Conservation (phyloP, 2,329 filamentous ascomycete species). For the Claviceps digitariae region DNA sequence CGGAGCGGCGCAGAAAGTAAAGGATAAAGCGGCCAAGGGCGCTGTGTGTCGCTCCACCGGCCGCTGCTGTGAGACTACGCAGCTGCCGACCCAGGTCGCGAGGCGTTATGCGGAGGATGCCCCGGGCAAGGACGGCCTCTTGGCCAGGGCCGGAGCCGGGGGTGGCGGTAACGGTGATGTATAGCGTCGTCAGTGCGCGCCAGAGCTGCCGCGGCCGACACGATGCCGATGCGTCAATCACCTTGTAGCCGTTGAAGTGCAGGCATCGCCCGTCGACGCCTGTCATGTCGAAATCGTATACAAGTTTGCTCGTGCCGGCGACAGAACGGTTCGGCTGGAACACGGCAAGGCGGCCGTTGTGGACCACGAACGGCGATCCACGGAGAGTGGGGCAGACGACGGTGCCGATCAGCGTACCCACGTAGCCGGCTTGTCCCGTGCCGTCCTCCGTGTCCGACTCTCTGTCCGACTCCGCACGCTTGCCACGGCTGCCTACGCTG, state of each 20-base stretch:
- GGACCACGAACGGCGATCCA: slow-evolving; percentile 47
- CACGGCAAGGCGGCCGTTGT: slow-evolving; percentile 41
- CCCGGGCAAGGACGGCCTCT: neutral
- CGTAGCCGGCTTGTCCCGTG: neutral
- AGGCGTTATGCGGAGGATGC: neutral
- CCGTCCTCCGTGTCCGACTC: too few species aligned
- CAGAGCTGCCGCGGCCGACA: slow-evolving; percentile 43
- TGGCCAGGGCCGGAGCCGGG: neutral
- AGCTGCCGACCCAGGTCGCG: neutral
- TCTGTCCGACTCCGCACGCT: too few species aligned
- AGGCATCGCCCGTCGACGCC: slow-evolving; percentile 37
- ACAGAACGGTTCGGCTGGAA: slow-evolving; percentile 39
- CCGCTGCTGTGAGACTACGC: neutral
- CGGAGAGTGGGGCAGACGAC: slow-evolving; percentile 25
- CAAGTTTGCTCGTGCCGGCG: slow-evolving; percentile 44
- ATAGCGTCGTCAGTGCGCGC: slow-evolving; percentile 48
- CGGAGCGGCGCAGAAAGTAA: slow-evolving; percentile 41
- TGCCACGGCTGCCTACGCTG: slow-evolving; percentile 31
- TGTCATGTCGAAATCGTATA: slow-evolving; percentile 48
- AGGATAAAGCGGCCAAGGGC: slow-evolving; percentile 38
- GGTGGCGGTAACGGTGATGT: slow-evolving; percentile 38
- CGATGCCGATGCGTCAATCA: slow-evolving; percentile 46
- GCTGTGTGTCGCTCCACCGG: slow-evolving; percentile 20
- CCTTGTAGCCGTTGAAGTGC: slow-evolving; percentile 49
- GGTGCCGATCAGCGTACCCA: slow-evolving; percentile 39